Percentiles rank a stretch among this genome's conserved stretches.
phyloP scores from a whole-genome alignment of 2,329 filamentous ascomycete genomes.

The Cryphonectria japonica region DNA sequence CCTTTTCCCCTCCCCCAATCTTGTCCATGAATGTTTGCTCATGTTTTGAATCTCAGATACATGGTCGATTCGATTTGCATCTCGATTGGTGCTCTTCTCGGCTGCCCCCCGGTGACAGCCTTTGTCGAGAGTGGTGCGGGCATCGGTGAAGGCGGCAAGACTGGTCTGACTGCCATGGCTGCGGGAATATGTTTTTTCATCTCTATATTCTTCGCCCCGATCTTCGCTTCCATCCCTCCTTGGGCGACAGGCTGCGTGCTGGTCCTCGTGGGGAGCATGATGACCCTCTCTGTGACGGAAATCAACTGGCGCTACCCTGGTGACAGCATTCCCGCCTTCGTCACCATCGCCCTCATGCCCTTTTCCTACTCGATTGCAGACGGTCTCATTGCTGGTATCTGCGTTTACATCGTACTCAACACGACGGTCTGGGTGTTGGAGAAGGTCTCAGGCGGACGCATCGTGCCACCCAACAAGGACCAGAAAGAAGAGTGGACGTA shows the following conservation, averaged over 20 bases:
- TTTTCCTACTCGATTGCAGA: slow-evolving; percentile 90
- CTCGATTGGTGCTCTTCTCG: slow-evolving; percentile 75
- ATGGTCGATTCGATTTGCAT: slow-evolving; percentile 79
- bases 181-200: slow-evolving; percentile 72
- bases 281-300: slow-evolving; percentile 76
- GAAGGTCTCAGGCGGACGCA: slow-evolving; percentile 66
- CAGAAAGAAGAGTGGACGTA: slow-evolving; percentile 82
- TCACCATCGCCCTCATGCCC: slow-evolving; percentile 84
- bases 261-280: slow-evolving; percentile 85
- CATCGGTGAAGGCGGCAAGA: slow-evolving; percentile 75
- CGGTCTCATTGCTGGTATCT: slow-evolving; percentile 79
- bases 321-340: slow-evolving; percentile 81
- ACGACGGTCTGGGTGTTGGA: slow-evolving; percentile 70
- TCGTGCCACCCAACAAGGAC: slow-evolving; percentile 75
- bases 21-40: neutral
- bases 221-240: slow-evolving; percentile 76
- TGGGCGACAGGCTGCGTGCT: slow-evolving; percentile 79
- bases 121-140: slow-evolving; percentile 78
- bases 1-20: too few species aligned
- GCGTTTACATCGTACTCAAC: slow-evolving; percentile 78
- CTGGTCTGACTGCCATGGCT: slow-evolving; percentile 71
- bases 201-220: slow-evolving; percentile 75
- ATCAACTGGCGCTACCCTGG: slow-evolving; percentile 91
- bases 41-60: slow-evolving; percentile 48
- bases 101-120: slow-evolving; percentile 71